phyloP scores from a whole-genome alignment of 305 asterid genomes.

The Ajuga reptans region DNA sequence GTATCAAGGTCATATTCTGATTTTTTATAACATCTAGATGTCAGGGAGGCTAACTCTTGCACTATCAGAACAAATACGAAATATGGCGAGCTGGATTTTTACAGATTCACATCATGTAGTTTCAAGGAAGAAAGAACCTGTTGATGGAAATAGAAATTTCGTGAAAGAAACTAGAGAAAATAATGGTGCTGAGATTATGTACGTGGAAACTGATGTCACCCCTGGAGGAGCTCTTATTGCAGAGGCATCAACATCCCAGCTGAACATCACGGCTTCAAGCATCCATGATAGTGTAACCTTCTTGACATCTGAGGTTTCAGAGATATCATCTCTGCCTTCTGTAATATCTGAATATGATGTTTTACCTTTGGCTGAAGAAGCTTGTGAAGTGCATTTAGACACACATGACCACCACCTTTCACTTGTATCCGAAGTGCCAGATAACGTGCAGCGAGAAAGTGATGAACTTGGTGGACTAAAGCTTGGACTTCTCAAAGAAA shows the following conservation, averaged over 20 bases:
- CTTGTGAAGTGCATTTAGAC: constrained; percentile 31
- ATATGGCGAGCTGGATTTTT: constrained; percentile 40
- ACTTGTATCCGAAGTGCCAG: constrained; percentile 30
- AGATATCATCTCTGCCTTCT: constrained; percentile 26
- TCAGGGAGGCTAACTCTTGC: constrained; percentile 48
- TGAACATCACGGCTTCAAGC: constrained; percentile 30
- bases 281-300: constrained; percentile 25
- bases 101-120: constrained; percentile 28
- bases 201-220: constrained; percentile 23
- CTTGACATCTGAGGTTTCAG: constrained; percentile 29
- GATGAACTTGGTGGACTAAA: constrained; percentile 28
- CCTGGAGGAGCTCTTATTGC: constrained; percentile 28
- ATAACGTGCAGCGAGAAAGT: constrained; percentile 25
- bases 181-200: constrained; percentile 27
- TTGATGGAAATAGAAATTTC: constrained; percentile 18
- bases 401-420: constrained; percentile 22
- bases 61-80: constrained; percentile 40
- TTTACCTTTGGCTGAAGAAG: constrained; percentile 27
- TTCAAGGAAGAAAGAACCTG: constrained; percentile 26
- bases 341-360: constrained; percentile 23
- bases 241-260: constrained; percentile 28
- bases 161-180: constrained; percentile 30
- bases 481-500: constrained; percentile 30
- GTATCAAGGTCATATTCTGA: constrained; percentile 22
- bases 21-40: constrained; percentile 34